Percentiles rank a stretch among this genome's conserved stretches.
phyloP scores from a whole-genome alignment of 352 stramenopile species.

The Phytophthora capsici region DNA sequence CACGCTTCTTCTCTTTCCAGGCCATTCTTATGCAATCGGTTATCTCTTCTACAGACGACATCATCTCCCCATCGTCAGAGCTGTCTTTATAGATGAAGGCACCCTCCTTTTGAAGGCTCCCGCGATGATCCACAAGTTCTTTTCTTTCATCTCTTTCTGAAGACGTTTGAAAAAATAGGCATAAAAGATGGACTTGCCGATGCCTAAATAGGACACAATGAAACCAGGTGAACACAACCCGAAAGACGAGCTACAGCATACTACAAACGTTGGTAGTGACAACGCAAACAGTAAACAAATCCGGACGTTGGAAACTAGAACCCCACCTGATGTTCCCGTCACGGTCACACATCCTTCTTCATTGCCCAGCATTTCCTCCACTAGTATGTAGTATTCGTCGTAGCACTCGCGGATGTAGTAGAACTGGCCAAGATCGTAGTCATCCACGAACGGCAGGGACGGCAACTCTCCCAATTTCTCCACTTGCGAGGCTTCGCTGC shows the following conservation, averaged over 20 bases:
- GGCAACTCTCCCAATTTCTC: not conserved
- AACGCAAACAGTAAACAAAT: no score
- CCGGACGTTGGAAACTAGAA: no score
- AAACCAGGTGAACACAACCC: not conserved
- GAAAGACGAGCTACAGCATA: not conserved
- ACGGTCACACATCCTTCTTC: not conserved
- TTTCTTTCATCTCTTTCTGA: not conserved
- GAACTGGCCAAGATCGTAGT: not conserved
- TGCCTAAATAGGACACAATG: not conserved
- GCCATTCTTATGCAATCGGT: not conserved
- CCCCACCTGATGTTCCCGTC: not conserved
- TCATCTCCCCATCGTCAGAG: not conserved
- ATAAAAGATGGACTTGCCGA: not conserved
- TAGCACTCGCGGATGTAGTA: not conserved
- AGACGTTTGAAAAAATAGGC: not conserved
- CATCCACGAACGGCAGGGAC: not conserved
- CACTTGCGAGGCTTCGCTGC: no score
- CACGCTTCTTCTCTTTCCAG: not conserved
- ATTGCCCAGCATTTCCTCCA: not conserved
- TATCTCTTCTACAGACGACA: not conserved
- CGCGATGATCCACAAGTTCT: not conserved
- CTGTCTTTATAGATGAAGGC: no score
- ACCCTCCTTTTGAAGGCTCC: no score
- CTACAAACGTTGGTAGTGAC: not conserved
- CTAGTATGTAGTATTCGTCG: not conserved